Conservation (phyloP, 805 yeast species). For the Metschnikowia noctiluminum region DNA sequence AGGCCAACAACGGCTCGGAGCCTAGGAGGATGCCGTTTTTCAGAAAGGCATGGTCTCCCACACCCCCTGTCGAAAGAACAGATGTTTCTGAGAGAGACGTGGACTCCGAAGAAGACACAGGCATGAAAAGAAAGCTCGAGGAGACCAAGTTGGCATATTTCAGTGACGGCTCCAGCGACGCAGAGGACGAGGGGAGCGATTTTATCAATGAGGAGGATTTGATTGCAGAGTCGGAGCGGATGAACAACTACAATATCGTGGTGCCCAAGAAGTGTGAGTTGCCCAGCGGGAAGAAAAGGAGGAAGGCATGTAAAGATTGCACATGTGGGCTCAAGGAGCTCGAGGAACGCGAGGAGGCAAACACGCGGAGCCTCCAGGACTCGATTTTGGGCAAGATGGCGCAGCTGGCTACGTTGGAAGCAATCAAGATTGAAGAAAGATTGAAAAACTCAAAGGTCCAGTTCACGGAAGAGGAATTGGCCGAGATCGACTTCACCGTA, state of each 20-base stretch:
- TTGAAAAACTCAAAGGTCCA: conserved; percentile 40
- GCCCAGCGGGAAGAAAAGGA: conserved; percentile 56
- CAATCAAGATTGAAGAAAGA: conserved; percentile 51
- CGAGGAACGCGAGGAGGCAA: conserved; percentile 62
- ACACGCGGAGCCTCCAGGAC: conserved; percentile 43
- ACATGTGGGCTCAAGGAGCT: conserved; percentile 93
- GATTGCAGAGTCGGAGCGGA: conserved; percentile 26
- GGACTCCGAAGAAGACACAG: conserved; percentile 37
- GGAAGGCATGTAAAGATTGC: conserved; percentile 97
- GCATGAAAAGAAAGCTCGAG: conserved; percentile 43
- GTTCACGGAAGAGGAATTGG: conserved; percentile 64
- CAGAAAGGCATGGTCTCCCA: conserved; percentile 10
- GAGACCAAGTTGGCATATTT: conserved; percentile 52
- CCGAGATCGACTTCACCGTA: conserved; percentile 93
- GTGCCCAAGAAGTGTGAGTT: conserved; percentile 59
- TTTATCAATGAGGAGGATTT: conserved; percentile 45
- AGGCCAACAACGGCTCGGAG: conserved; percentile 4
- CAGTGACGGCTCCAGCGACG: conserved; percentile 50
- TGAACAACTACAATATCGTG: conserved; percentile 34
- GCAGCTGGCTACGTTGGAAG: conserved; percentile 50
- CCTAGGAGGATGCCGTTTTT: conserved; percentile 20
- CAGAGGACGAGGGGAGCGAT: conserved; percentile 53
- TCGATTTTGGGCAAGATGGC: conserved; percentile 47
- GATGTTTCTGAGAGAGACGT: conserved; percentile 42
- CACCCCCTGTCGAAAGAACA: conserved; percentile 32